A percentile compares a stretch with the other conserved stretches of the same genome.
phyloP scores from a whole-genome alignment of 768 basidiomycete species.

The Calocybe indica region DNA sequence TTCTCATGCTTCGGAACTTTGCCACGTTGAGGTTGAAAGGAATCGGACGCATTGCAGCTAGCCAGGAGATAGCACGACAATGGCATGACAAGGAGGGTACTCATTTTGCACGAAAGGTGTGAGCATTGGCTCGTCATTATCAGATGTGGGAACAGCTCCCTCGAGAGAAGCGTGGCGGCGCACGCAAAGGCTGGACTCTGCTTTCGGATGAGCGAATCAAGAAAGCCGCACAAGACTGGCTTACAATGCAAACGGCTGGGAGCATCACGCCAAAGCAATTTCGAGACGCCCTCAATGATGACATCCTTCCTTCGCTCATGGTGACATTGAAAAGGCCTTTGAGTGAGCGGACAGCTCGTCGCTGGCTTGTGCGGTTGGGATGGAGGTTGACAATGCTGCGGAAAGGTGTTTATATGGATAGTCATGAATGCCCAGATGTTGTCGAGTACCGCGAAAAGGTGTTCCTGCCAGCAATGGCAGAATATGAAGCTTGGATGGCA shows the following conservation, averaged over 20 bases:
- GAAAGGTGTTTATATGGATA: conserved; percentile 34
- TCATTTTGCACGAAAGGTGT: conserved; percentile 20
- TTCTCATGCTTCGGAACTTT: conserved; percentile 28
- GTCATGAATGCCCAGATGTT: conserved; percentile 30
- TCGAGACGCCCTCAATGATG: conserved; percentile 16
- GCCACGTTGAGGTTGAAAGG: conserved; percentile 28
- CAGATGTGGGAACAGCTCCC: conserved; percentile 29
- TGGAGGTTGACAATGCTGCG: conserved; percentile 19
- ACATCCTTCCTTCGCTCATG: conserved; percentile 24
- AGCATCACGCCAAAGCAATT: conserved; percentile 22
- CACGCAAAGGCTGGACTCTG: conserved; percentile 5
- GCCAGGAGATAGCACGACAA: conserved; percentile 27
- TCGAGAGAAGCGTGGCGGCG: conserved; percentile 17
- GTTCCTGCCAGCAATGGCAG: conserved; percentile 21
- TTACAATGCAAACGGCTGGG: conserved; percentile 16
- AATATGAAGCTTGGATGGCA: conserved; percentile 17
- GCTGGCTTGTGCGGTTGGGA: conserved; percentile 30
- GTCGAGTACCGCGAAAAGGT: conserved; percentile 21
- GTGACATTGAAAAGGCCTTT: conserved; percentile 19
- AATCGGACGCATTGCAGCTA: conserved; percentile 17
- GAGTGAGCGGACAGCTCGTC: conserved; percentile 23
- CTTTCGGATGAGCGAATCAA: conserved; percentile 19
- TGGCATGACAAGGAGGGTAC: conserved; percentile 24
- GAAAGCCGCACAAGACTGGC: conserved; percentile 10
- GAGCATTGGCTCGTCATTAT: conserved; percentile 27